Base-by-base conservation (phyloP, 108 stramenopile genomes). In the Nitzschia putrida region DNA sequence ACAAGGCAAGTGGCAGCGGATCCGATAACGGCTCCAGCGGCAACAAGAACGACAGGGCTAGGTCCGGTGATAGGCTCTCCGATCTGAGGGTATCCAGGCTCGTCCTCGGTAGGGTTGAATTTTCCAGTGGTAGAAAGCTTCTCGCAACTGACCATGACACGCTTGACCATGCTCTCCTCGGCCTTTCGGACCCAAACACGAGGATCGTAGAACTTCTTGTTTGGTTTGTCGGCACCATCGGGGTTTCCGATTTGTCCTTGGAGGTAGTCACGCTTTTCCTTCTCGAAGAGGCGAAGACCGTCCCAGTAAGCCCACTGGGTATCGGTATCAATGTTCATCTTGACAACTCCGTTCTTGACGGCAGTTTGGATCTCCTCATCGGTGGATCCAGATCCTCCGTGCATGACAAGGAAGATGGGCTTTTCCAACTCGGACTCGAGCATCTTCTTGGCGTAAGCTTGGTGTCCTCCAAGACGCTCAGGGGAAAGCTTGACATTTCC, bases 271-370 rank as follows among this genome's bases (percentile, higher is more conserved):
- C 57, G 82, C 72, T 94, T 93, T 20, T 85, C 84, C 20, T 82
- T 76, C 64, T 92, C 91, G 53, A 92, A 96, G n/a, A 50, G 69
- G 50, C 91, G 84, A 41, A 92, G 73, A 55, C 96, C 96, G 66
- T 94, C 91, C 95, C 95, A 96, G 86, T 92, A 96, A 7, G 92
- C 76, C 97, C 97, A 98, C 88, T 97, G 97, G 26, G 95, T 97
- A 85, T 98, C 97, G 13, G 97, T 98, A 74, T 98, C 97, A 79
- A 98, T 92, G 80, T 98, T 98, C 97, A 98, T 98, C 93, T 98
- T 98, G 64, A 98, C 85, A 51, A 95, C 94, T 52, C 97, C 97
- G 45, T 89, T 85, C 52, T 69, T 57, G 65, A 92, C 84, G 39
- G 97, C 97, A 51, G 79, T 84, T 55, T 75, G 52, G 81, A 98